Evolutionary conservation across 1,284 basidiomycete genomes (phyloP), one percentile per base, ranked within the genome.

Genomic region (Pseudozyma tsukubaensis): DNA sequence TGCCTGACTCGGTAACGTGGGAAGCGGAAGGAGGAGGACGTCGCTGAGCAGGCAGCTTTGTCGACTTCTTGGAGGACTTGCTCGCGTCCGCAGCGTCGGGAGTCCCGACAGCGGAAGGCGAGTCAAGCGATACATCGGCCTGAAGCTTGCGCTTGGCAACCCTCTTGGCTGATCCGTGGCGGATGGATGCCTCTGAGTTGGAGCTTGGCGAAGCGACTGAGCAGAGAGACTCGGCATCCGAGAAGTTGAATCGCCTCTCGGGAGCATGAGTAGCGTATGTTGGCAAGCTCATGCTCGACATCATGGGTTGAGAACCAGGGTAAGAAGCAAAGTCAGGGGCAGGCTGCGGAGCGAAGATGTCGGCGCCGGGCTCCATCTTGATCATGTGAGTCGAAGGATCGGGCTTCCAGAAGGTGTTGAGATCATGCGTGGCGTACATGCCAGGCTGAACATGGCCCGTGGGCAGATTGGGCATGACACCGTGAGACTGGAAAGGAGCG

Each of bases 1-100:
- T 72, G 32, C 82, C 82, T 6, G 79, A 66, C 61, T 82, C 81
- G 50, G 82, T 84, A 51, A 81, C 37, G 43, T 84, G 82, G 13
- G 72, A 80, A 7, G 81, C 82, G 3, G 77, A 80, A 10, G 81
- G 81, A 19, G 81, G 82, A 40, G 79, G 74, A 1, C 81, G 76
- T 45, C 77, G 65, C 62, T 68, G 73, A 37, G 42, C 59, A 24
- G 55, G 16, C 36, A 45, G 57, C 29, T 34, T 53, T 12, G 54
- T 35, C 8, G 44, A 11, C 47, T 66, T 76, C 39, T 72, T 76
- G 48, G 18, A 24, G 13, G 52, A 4, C 24, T 69, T 70, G 44
- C 18, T 9, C 8, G 51, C 40, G 12, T 59, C 60, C 13, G 52
- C 42, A 13, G 50, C 19, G 10, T 36, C 34, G 13, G 52, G 48